Evolutionary conservation across 305 asterid species (phyloP).

Genomic region (Fraxinus greggii): DNA sequence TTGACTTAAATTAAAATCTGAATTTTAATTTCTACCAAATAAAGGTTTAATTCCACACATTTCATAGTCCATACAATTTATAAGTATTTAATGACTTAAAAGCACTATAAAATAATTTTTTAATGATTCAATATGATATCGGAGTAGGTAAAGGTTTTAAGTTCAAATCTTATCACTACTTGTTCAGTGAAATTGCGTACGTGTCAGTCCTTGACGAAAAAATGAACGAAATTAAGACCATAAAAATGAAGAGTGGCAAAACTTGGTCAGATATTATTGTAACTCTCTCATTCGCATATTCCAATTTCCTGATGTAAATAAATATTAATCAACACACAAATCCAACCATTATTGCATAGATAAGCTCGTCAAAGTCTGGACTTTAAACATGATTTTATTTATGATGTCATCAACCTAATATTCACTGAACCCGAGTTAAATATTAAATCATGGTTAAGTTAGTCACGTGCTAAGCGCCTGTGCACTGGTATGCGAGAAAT

Average conservation of each 20-base stretch:
- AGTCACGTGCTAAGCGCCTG: conserved; percentile 32
- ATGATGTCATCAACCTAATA: neutral
- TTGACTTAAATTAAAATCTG: too few relatives aligned
- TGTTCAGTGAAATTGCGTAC: neutral
- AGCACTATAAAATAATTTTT: neutral
- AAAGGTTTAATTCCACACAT: neutral
- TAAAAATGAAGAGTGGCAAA: neutral
- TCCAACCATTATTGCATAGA: neutral
- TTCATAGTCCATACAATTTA: neutral
- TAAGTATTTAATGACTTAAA: neutral
- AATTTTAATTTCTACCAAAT: too few relatives aligned
- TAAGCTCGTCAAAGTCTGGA: neutral
- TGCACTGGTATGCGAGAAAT: conserved; percentile 36
- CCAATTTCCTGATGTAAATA: neutral
- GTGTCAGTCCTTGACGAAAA: neutral
- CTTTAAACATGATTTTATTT: neutral
- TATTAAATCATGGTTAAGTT: conserved; percentile 21
- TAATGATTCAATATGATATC: neutral
- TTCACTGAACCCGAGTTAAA: conserved; percentile 23
- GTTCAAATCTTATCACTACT: neutral
- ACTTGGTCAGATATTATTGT: neutral
- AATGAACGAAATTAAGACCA: neutral
- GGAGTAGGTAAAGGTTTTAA: neutral
- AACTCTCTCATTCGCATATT: neutral
- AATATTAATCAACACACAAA: neutral